phyloP scores from a whole-genome alignment of 2,329 filamentous ascomycete species.

The Lecanoromycetidae sp. region DNA sequence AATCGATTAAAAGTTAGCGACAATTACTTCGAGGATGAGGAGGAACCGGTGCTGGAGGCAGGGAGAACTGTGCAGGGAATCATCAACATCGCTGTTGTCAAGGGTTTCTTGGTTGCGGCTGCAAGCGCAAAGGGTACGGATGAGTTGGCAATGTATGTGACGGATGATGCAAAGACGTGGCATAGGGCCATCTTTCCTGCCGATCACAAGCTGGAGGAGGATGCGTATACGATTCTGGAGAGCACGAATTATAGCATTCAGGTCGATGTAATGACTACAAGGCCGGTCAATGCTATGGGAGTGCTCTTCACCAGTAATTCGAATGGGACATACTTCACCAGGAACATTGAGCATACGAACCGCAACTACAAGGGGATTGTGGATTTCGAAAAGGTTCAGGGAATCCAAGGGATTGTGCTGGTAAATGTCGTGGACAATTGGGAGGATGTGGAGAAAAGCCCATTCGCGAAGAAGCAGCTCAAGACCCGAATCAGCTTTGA shows the following conservation, averaged over 20 bases:
- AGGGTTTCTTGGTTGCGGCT: slow-evolving; percentile 76
- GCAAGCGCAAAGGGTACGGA: slow-evolving; percentile 66
- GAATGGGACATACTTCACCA: slow-evolving; percentile 89
- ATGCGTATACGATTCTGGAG: slow-evolving; percentile 84
- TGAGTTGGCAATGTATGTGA: slow-evolving; percentile 86
- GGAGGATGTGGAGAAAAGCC: slow-evolving; percentile 53
- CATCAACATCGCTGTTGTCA: slow-evolving; percentile 69
- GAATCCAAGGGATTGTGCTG: slow-evolving; percentile 83
- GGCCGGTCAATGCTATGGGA: slow-evolving; percentile 60
- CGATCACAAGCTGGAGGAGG: slow-evolving; percentile 70
- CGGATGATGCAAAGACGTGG: slow-evolving; percentile 72
- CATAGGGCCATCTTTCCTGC: slow-evolving; percentile 81
- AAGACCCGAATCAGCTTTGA: slow-evolving; percentile 81
- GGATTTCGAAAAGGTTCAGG: slow-evolving; percentile 88
- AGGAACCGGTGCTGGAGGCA: slow-evolving; percentile 70
- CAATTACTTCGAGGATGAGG: slow-evolving; percentile 57
- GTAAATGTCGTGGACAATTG: slow-evolving; percentile 84
- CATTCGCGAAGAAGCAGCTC: slow-evolving; percentile 46
- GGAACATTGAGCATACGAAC: slow-evolving; percentile 86
- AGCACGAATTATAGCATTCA: slow-evolving; percentile 97
- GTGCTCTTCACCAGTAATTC: slow-evolving; percentile 92
- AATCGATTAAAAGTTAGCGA: slow-evolving; percentile 72
- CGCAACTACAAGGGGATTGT: slow-evolving; percentile 63
- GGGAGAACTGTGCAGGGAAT: slow-evolving; percentile 66
- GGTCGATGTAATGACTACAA: slow-evolving; percentile 72